Base-by-base conservation (phyloP, 129 eudicot genomes). In the Flaveria sonorensis region DNA sequence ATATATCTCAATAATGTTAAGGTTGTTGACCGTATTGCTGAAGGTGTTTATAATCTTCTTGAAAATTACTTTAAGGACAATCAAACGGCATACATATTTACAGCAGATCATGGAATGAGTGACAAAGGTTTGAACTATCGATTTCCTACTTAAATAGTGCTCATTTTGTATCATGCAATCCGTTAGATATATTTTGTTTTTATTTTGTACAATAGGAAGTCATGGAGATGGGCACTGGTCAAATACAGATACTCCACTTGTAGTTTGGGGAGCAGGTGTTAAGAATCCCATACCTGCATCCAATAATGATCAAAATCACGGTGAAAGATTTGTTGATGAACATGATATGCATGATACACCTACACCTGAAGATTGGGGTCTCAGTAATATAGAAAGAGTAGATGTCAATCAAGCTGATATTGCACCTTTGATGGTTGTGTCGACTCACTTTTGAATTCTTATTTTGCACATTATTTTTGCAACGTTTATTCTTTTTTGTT, bases 31-130 rank as follows among this genome's bases (percentile, higher is more conserved):
- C 77, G 74, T 39, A 91, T 95, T 70, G 99, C 99, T 64, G 89
- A 95, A 88, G 87, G 96, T 19, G 99, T 92, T 56, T 86, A 95
- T 84, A 73, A 88, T 86, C 88, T 92, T 81, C 81, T 95, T 81
- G 94, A 95, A 79, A 81, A 52, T 86, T 88, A 89, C 79, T 95
- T 87, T 87, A 85, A 82, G 79, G 99, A 95, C 80, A 88, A 95
- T 75, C 87, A 69, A 73, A 95, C 99, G 10, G 92, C 99, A 48
- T 95, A 89, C 69, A 82, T 95, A 66, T 95, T 95, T 81, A 95
- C 99, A 24, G 99, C 99, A 77, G 99, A 95, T 86, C 99, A 95
- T 81, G 99, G 99, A 72, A 95, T 95, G 97, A 95, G 97, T 81
- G 99, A 95, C 79, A 95, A 95, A 95, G 99, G 99, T 95, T 55